Evolutionary conservation across 2,329 filamentous ascomycete species (phyloP), one percentile per base, ranked within the genome.

Genomic region (Colletotrichum tamarilloi): DNA sequence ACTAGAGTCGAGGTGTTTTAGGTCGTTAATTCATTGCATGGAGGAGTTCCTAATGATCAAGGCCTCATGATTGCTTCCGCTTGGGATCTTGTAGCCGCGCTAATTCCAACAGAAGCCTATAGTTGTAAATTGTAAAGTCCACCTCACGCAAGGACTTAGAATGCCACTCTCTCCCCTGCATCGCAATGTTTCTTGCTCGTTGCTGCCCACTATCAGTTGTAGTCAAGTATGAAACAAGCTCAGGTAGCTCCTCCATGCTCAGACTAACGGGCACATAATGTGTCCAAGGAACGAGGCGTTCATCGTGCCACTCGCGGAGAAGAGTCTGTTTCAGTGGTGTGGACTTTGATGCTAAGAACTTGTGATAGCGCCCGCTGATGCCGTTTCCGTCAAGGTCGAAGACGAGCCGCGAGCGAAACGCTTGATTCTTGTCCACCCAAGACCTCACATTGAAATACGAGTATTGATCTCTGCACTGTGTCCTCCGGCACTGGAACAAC

Each of bases 91-190:
- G 81, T 8, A 86, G 57, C 62, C 85, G 81, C 22, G 82, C 83
- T 62, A 87, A 85, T 83, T 93, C 91, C 28, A 93, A 77, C 76
- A 93, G 74, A 71, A 93, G 77, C 62, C 92, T 83, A 76, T 92
- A 92, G 32, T 89, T 84, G 82, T 91, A 92, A 2, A 89, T 84
- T 32, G 87, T 84, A 76, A 91, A 86, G 77, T 93, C 91, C 49
- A 88, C 85, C 57, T 89, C 88, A 55, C 91, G 79, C 42, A 93
- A 76, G 12, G 87, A 87, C 76, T 83, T 86, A 0, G 76, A 77
- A 59, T 86, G 87, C 91, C 91, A 93, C 9, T 85, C 83, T 9
- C 84, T 82, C 0, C 91, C 90, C 8, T 81, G 78, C 62, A 87
- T 83, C 1, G 90, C 91, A 72, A 93, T 87, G 32, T 83, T 79